Percentiles rank a stretch among this genome's conserved stretches.
phyloP scores from a whole-genome alignment of 2,329 filamentous ascomycete genomes.

The Trichoderma guizhouense region DNA sequence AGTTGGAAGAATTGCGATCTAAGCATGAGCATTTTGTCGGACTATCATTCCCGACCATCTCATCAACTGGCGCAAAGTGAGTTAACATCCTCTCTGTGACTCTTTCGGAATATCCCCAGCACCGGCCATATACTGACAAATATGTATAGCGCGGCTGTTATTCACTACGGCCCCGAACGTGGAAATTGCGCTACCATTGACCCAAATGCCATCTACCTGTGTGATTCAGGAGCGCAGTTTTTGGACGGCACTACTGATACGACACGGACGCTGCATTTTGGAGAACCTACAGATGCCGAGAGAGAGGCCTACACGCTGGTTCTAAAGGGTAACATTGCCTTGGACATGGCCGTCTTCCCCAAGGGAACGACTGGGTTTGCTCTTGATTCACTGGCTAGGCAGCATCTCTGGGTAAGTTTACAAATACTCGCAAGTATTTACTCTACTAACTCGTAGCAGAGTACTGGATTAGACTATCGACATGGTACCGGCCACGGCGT shows the following conservation, averaged over 20 bases:
- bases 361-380: constrained; percentile 95
- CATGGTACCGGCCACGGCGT: constrained; percentile 97
- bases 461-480: constrained; percentile 82
- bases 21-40: constrained; percentile 75
- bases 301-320: constrained; percentile 90
- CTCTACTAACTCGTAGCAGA: constrained; percentile 28
- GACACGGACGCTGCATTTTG: constrained; percentile 90
- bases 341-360: constrained; percentile 84
- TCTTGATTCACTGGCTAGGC: constrained; percentile 81
- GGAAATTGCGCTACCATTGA: constrained; percentile 81
- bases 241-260: constrained; percentile 94
- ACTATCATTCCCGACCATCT: constrained; percentile 93
- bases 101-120: not conserved
- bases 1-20: constrained; percentile 73
- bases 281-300: constrained; percentile 76
- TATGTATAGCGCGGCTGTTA: constrained; percentile 73
- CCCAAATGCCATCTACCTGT: constrained; percentile 82
- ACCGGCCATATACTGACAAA: not conserved
- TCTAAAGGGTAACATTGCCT: constrained; percentile 86
- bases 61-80: constrained; percentile 77
- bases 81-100: constrained; percentile 27
- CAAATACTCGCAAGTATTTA: not conserved
- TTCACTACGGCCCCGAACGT: constrained; percentile 89
- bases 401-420: constrained; percentile 76
- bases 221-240: constrained; percentile 96